Percentiles rank a stretch among this genome's conserved stretches.
Conservation (phyloP, 1,284 basidiomycete genomes). For the Flammula alnicola region DNA sequence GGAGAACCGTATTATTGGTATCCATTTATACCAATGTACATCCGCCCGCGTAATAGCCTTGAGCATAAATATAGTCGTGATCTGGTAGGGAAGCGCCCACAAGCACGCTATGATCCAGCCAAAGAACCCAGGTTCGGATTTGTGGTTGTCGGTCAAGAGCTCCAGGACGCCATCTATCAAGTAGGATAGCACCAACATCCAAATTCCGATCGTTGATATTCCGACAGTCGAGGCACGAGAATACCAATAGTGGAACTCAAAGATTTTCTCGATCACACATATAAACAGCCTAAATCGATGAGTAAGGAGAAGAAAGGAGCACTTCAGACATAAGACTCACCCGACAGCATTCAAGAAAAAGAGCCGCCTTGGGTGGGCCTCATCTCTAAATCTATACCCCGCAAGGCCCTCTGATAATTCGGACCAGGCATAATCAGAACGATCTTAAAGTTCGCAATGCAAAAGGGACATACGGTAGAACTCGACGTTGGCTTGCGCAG, state of each 20-base stretch:
- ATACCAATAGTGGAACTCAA: constrained; percentile 35
- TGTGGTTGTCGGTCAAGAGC: not conserved
- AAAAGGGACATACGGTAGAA: constrained; percentile 27
- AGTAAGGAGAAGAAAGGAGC: not conserved
- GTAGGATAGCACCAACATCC: constrained; percentile 19
- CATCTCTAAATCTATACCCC: constrained; percentile 24
- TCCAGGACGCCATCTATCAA: constrained; percentile 14
- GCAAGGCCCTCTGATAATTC: constrained; percentile 21
- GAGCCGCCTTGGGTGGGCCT: constrained; percentile 28
- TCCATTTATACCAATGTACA: constrained; percentile 22
- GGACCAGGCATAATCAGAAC: not conserved
- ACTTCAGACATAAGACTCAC: constrained; percentile 18
- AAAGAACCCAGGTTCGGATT: constrained; percentile 4
- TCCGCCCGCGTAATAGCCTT: constrained; percentile 26
- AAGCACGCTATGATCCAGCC: constrained; percentile 9
- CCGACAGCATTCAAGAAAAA: constrained; percentile 14
- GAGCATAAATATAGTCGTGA: constrained; percentile 23
- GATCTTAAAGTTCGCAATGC: not conserved
- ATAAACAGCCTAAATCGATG: constrained; percentile 11
- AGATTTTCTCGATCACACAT: constrained; percentile 7
- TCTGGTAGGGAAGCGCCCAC: not conserved
- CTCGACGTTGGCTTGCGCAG: constrained; percentile 23
- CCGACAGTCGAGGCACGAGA: constrained; percentile 32
- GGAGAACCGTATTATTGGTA: constrained; percentile 21
- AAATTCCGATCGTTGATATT: constrained; percentile 30